phyloP scores from a whole-genome alignment of 2,329 filamentous ascomycete genomes.

The Pyrenochaeta sp. region DNA sequence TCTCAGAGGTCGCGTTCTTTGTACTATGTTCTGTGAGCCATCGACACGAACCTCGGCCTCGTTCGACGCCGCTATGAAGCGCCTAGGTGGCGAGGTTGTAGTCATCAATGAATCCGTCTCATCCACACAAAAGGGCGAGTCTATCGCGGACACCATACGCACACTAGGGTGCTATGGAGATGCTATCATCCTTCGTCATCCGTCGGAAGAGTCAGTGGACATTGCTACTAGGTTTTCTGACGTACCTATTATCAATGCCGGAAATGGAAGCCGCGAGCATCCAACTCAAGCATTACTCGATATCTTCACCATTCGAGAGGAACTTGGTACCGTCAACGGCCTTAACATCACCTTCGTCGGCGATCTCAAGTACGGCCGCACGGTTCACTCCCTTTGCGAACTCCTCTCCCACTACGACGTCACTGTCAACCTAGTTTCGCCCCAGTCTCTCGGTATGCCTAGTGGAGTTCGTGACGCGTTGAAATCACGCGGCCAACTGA shows the following conservation, averaged over 20 bases:
- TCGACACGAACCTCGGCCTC: slow-evolving; percentile 95
- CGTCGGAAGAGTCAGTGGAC: slow-evolving; percentile 80
- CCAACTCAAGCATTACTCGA: slow-evolving; percentile 98
- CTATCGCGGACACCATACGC: slow-evolving; percentile 89
- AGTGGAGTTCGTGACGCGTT: slow-evolving; percentile 76
- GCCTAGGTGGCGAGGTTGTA: slow-evolving; percentile 87
- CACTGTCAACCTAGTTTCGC: slow-evolving; percentile 88
- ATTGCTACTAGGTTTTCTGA: slow-evolving; percentile 86
- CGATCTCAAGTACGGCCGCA: slow-evolving; percentile 90
- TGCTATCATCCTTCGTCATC: slow-evolving; percentile 94
- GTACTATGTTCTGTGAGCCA: slow-evolving; percentile 96
- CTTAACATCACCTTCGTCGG: slow-evolving; percentile 96
- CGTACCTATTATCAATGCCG: slow-evolving; percentile 95
- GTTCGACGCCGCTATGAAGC: slow-evolving; percentile 98
- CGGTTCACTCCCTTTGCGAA: slow-evolving; percentile 94
- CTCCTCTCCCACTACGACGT: slow-evolving; percentile 96
- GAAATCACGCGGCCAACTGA: slow-evolving; percentile 76
- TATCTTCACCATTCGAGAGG: slow-evolving; percentile 97
- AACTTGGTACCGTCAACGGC: slow-evolving; percentile 93
- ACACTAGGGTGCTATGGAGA: slow-evolving; percentile 95
- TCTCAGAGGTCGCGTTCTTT: slow-evolving; percentile 84
- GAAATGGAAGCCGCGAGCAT: slow-evolving; percentile 95
- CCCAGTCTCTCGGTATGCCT: slow-evolving; percentile 80
- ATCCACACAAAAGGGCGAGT: slow-evolving; percentile 93
- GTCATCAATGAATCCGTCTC: slow-evolving; percentile 83